Evolutionary conservation across 768 basidiomycete species (phyloP).

Genomic region (Royoungia palumana): DNA sequence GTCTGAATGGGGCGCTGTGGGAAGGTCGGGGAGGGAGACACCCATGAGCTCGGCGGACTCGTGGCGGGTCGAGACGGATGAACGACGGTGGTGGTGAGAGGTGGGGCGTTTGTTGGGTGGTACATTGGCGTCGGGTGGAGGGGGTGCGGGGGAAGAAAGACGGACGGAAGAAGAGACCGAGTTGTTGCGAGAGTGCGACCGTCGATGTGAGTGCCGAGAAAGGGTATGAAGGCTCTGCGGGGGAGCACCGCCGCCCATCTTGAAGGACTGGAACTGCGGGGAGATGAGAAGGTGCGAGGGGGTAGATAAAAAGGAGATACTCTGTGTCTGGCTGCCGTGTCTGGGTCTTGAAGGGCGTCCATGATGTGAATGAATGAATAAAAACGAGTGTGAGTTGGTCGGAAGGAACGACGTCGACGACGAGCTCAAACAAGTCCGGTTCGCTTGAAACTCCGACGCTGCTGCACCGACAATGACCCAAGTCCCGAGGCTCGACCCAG

Average conservation of each 20-base stretch:
- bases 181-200: constrained; percentile 65
- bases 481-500: constrained; percentile 38
- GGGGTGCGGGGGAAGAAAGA: constrained; percentile 39
- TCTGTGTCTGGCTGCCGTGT: constrained; percentile 42
- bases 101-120: constrained; percentile 48
- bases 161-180: constrained; percentile 42
- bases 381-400: constrained; percentile 20
- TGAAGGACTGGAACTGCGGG: constrained; percentile 69
- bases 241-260: constrained; percentile 47
- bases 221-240: constrained; percentile 38
- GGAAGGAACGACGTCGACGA: constrained; percentile 23
- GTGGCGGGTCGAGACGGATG: constrained; percentile 83
- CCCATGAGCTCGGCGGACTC: constrained; percentile 94
- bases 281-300: neutral
- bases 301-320: constrained; percentile 18
- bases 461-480: constrained; percentile 14
- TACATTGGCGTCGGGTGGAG: constrained; percentile 33
- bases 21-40: constrained; percentile 64
- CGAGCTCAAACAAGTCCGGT: constrained; percentile 5
- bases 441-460: constrained; percentile 29
- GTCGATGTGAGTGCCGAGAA: constrained; percentile 34
- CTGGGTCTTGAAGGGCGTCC: constrained; percentile 36
- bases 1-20: constrained; percentile 54
- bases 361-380: constrained; percentile 30
- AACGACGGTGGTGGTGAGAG: constrained; percentile 82